Base-by-base conservation (phyloP, 106 monocot species). In the Chionographis japonica region DNA sequence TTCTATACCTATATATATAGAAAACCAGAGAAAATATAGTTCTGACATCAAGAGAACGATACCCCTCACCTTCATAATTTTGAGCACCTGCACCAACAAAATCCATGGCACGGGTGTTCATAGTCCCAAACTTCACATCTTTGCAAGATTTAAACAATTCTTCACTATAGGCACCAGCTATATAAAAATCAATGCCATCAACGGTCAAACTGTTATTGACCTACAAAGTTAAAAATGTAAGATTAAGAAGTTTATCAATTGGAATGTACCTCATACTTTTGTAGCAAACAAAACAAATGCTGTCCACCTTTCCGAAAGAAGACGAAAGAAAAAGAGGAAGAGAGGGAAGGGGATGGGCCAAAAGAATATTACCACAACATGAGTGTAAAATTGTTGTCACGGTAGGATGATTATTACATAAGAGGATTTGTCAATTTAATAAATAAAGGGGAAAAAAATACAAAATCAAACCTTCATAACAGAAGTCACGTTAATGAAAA, bases 401-500 rank as follows among this genome's bases (percentile, higher is more conserved):
- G 50, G n/a, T 12, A 50, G 12, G 36, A 58, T 16, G 59, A 39
- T 40, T 27, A 27, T 27, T 20, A 14, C 12, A 38, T 4, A 62
- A 38, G 12, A 50, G 40, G 12, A 27, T 0, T 27, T 27, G 27
- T 27, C 27, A 27, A 27, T 27, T 27, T 27, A 27, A 27, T 27
- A 27, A 27, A 27, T 27, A 27, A 0, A 27, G 27, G 27, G 27
- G 1, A 27, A 10, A 35, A 50, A 66, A 42, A n/a, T 52, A 40
- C 11, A 42, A 77, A 61, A 11, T 58, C 43, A 13, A 53, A 90
- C 98, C 92, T 98, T 69, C 6, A 53, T 61, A 56, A 78, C 20
- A 60, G 98, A 98, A 43, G 98, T 93, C 61, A 98, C 93, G 36
- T 98, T 98, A 66, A 98, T 84, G 76, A 98, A 98, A 68, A 90